Percentiles rank a stretch among this genome's conserved stretches.
phyloP scores from a whole-genome alignment of 805 yeast genomes.

The Wickerhamiella kazuoi region DNA sequence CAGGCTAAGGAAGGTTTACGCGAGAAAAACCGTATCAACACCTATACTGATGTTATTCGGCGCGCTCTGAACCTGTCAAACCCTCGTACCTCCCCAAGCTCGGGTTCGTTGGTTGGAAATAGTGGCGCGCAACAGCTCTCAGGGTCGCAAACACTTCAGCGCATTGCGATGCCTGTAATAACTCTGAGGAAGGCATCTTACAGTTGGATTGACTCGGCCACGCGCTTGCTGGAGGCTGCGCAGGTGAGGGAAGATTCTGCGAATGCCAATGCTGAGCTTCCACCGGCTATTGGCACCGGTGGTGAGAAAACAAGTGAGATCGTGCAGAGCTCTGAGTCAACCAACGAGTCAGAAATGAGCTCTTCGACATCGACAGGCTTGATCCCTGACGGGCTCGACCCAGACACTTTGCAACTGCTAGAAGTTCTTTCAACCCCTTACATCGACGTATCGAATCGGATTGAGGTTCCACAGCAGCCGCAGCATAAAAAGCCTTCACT shows the following conservation, averaged over 20 bases:
- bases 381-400: background rate
- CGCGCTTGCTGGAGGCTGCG: background rate
- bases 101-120: no score
- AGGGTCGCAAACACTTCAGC: background rate
- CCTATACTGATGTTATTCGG: slow-evolving; percentile 1
- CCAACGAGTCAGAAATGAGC: background rate
- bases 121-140: background rate
- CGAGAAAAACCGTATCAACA: background rate
- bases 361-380: background rate
- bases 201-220: background rate
- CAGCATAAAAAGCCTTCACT: slow-evolving; percentile 4
- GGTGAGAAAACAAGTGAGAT: no score
- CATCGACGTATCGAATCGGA: slow-evolving; percentile 9
- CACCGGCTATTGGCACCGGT: background rate
- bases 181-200: background rate
- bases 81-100: no score
- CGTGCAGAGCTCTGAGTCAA: background rate
- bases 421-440: slow-evolving; percentile 18
- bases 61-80: slow-evolving; percentile 1
- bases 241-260: no score
- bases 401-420: slow-evolving; percentile 7
- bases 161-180: background rate
- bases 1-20: slow-evolving; percentile 1
- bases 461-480: slow-evolving; percentile 5
- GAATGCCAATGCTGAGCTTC: background rate